A percentile compares a stretch with the other conserved stretches of the same genome.
Evolutionary conservation across 148 eudicot species (phyloP).

Genomic region (Linanthus parryae): DNA sequence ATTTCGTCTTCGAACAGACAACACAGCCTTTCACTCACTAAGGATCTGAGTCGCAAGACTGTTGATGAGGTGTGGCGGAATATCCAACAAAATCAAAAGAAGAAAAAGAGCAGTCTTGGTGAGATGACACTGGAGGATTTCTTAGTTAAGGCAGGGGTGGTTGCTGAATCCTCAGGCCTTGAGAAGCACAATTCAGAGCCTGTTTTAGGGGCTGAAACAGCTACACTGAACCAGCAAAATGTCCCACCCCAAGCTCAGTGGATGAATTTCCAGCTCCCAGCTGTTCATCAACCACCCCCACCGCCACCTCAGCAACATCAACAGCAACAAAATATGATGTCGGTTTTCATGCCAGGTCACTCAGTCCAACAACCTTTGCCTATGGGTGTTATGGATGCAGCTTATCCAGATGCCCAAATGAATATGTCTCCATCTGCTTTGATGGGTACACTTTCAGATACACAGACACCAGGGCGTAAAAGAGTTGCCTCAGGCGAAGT

Average conservation of each 20-base stretch:
- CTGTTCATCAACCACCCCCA: no score
- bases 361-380: constrained; percentile 41
- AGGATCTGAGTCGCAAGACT: constrained; percentile 77
- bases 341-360: constrained; percentile 63
- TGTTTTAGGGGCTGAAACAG: constrained; percentile 26
- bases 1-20: constrained; percentile 37
- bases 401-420: constrained; percentile 50
- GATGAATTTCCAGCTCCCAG: no score
- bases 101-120: constrained; percentile 62
- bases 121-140: constrained; percentile 96
- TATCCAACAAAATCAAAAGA: constrained; percentile 58
- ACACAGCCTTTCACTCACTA: constrained; percentile 40
- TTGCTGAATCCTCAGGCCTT: constrained; percentile 29
- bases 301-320: no score
- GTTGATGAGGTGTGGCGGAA: constrained; percentile 94
- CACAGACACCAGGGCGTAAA: constrained; percentile 70
- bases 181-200: constrained; percentile 22
- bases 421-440: constrained; percentile 53
- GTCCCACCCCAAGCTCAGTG: constrained; percentile 44
- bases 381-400: constrained; percentile 41
- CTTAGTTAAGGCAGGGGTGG: constrained; percentile 85
- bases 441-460: constrained; percentile 68
- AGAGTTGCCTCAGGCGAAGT: constrained; percentile 62
- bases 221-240: constrained; percentile 21
- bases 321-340: no score